Evolutionary conservation across 768 basidiomycete species (phyloP), one percentile per base, ranked within the genome.

Genomic region (Boletus subparvulus): DNA sequence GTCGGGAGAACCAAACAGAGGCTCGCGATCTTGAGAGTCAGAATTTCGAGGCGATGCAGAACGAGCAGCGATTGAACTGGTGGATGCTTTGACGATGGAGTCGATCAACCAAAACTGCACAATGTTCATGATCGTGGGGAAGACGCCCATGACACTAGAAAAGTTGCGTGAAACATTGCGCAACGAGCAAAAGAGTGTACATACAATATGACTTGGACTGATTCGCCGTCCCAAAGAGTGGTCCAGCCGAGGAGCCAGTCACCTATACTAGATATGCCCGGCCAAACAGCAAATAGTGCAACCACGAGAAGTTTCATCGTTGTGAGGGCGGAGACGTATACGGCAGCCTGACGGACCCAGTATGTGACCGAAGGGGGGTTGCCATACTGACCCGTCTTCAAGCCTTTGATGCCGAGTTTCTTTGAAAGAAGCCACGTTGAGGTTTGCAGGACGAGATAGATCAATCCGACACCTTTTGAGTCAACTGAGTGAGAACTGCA

Each of bases 51-150:
- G 69, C 1, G 73, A 65, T 54, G 77, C 74, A 1, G 78, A 47
- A 21, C 77, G 80, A 21, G 81, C 68, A 24, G 75, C 66, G 4
- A 79, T 65, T 10, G 74, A 61, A 30, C 66, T 61, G 36, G 70
- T 66, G 10, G 84, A 83, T 2, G 86, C 87, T 73, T 94, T 94
- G 67, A 94, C 90, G 50, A 94, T 94, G 0, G 90, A 89, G 74
- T 97, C 93, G 55, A 97, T 94, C 49, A 97, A 76, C 86, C 94
- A 94, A 80, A 98, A 98, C 69, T 98, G 96, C 12, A 92, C 63
- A 37, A 93, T 74, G 70, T 94, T 94, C 90, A 92, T 92, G 42
- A 86, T 74, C 61, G 90, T 88, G 1, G 94, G 94, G 74, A 95
- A 94, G 50, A 96, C 72, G 50, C 92, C 92, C 92, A 98, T 94